phyloP scores from a whole-genome alignment of 441 rosid species.

The Geranium incanum region DNA sequence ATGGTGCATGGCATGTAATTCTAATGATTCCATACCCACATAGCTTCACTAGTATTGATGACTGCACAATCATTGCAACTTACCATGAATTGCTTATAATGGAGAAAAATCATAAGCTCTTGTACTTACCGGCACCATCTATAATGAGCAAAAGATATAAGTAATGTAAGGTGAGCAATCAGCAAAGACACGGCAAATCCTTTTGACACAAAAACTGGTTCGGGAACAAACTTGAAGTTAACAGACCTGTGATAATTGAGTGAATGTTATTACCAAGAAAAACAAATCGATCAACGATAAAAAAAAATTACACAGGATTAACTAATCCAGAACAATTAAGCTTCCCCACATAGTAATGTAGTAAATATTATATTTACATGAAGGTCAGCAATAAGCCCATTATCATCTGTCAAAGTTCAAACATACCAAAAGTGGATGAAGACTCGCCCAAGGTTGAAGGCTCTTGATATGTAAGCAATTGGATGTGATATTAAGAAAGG shows the following conservation, averaged over 20 bases:
- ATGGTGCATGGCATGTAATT: too few relatives aligned
- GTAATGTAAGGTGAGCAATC: slow-evolving; percentile 55
- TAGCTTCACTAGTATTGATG: not conserved
- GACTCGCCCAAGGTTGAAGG: slow-evolving; percentile 94
- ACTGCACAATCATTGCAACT: slow-evolving; percentile 1
- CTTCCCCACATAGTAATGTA: too few relatives aligned
- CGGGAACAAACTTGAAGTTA: slow-evolving; percentile 89
- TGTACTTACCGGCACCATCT: slow-evolving; percentile 92
- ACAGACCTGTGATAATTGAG: slow-evolving; percentile 69
- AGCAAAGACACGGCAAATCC: slow-evolving; percentile 74
- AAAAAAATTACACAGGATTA: not conserved
- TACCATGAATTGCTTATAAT: not conserved
- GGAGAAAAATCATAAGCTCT: not conserved
- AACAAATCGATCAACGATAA: not conserved
- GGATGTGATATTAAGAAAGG: slow-evolving; percentile 68
- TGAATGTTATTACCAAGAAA: not conserved
- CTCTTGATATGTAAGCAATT: slow-evolving; percentile 55
- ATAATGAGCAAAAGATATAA: slow-evolving; percentile 54
- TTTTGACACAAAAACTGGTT: slow-evolving; percentile 75
- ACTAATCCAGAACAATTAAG: too few relatives aligned
- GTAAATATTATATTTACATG: not conserved
- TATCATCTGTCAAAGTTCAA: too few relatives aligned
- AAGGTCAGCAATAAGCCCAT: slow-evolving; percentile 7
- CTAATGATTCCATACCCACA: too few relatives aligned
- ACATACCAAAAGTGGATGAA: slow-evolving; percentile 88